phyloP scores from a whole-genome alignment of 1,139 yeast species.

The Kodamaea sp. region DNA sequence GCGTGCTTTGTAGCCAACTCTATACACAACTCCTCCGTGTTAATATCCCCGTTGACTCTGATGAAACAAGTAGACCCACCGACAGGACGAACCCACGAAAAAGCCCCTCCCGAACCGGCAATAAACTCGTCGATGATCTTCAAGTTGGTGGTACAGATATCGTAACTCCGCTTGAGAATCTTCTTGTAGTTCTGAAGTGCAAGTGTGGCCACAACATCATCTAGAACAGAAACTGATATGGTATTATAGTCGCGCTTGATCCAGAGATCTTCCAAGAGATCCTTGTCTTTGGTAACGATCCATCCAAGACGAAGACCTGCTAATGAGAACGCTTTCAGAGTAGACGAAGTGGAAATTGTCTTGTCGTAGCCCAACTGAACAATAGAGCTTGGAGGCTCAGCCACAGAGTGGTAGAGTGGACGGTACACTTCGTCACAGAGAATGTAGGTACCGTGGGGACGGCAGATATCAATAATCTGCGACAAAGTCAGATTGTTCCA shows the following conservation, averaged over 20 bases:
- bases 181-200: constrained; percentile 36
- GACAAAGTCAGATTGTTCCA: constrained; percentile 36
- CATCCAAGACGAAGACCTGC: constrained; percentile 61
- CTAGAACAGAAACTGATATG: constrained; percentile 50
- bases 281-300: constrained; percentile 41
- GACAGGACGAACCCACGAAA: constrained; percentile 44
- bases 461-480: constrained; percentile 42
- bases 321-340: constrained; percentile 56
- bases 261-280: constrained; percentile 32
- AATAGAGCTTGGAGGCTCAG: constrained; percentile 38
- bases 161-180: constrained; percentile 40
- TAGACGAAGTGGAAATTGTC: constrained; percentile 51
- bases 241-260: constrained; percentile 54
- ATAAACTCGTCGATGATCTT: constrained; percentile 36
- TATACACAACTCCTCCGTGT: constrained; percentile 36
- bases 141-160: constrained; percentile 40
- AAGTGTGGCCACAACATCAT: constrained; percentile 49
- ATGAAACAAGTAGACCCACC: constrained; percentile 55
- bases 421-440: constrained; percentile 59
- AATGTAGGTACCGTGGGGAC: constrained; percentile 30
- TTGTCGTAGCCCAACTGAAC: constrained; percentile 44
- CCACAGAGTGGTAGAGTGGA: constrained; percentile 48
- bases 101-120: constrained; percentile 27
- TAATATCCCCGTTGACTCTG: constrained; percentile 27
- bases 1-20: constrained; percentile 36